phyloP scores from a whole-genome alignment of 768 basidiomycete species.

The Tephrocybe sp. region DNA sequence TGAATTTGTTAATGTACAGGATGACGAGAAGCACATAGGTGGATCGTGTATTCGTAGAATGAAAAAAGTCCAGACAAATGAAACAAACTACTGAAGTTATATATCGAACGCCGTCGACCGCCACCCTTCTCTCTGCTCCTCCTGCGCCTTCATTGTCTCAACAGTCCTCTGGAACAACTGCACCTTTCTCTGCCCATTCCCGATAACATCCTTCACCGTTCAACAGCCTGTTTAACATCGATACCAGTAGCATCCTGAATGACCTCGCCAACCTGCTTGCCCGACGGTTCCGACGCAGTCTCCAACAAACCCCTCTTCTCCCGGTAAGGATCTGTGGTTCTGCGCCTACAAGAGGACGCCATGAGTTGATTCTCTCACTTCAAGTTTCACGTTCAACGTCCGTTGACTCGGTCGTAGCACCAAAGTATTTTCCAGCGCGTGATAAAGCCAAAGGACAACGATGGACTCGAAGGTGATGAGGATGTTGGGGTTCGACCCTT shows the following conservation, averaged over 20 bases:
- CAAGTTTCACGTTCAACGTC: slow-evolving; percentile 64
- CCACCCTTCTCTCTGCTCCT: slow-evolving; percentile 43
- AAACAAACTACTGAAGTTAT: no score
- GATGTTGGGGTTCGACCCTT: slow-evolving; percentile 54
- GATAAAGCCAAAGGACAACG: slow-evolving; percentile 41
- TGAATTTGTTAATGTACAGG: no score
- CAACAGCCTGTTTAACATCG: slow-evolving; percentile 18
- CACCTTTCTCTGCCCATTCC: no score
- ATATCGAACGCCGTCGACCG: slow-evolving; percentile 45
- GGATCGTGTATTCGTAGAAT: no score
- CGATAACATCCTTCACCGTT: slow-evolving; percentile 29
- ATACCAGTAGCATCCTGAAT: slow-evolving; percentile 28
- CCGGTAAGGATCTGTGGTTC: slow-evolving; percentile 72
- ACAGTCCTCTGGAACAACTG: slow-evolving; percentile 42
- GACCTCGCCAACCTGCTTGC: no score
- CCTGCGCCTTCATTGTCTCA: slow-evolving; percentile 35
- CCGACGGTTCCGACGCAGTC: no score
- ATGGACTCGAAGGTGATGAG: slow-evolving; percentile 63
- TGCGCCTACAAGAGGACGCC: slow-evolving; percentile 45
- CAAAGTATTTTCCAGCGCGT: slow-evolving; percentile 36
- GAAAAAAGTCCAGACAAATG: no score
- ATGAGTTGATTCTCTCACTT: slow-evolving; percentile 49
- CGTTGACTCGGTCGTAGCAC: no score
- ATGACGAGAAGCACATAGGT: no score
- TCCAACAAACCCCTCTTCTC: slow-evolving; percentile 68